Evolutionary conservation across 1,139 yeast genomes (phyloP), one percentile per base, ranked within the genome.

Genomic region (Suhomyces kunorum): DNA sequence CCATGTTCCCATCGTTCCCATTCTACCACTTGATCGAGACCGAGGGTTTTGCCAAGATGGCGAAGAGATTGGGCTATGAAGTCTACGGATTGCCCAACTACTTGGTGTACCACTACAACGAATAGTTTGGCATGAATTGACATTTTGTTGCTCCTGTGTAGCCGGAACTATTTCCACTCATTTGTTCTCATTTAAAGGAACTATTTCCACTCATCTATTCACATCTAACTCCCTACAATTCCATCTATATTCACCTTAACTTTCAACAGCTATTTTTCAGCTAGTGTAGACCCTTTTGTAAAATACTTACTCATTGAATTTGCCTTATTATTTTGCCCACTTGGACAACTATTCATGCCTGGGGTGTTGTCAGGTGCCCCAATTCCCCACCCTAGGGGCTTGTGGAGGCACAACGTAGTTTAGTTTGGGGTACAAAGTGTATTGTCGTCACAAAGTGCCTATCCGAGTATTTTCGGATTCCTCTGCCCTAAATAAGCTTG

Each of bases 1-100:
- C 98, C 42, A 90, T 90, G 97, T 92, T 92, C 78, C 98, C 98
- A 14, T 87, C 95, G 28, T 92, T 92, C 79, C 94, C 98, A 46
- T 92, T 92, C 71, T 90, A 92, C 63, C 96, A 92, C 60, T 75
- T 92, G 65, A 89, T 92, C 51, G 98, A 92, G 68, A 89, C 98
- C 6, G 98, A 92, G 67, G 98, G 98, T 16, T 92, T 92, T 66
- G 98, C 98, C 19, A 88, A 87, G 64, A 92, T 92, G 98, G 96
- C 96, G 31, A 87, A 87, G 64, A 75, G 98, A 53, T 74, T 92
- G 47, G 96, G 96, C 20, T 90, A 92, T 65, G 87, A 84, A 53
- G 90, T 90, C 18, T 84, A 74, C 62, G 98, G 98, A 5, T 74
- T 92, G 58, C 98, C 98, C 40, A 89, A 92, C 64, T 92, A 92